These are phyloP conservation scores for Rhododendron williamsianum DNA, from an alignment of 148 eudicot genomes.

Conservation along the genomic window DNA sequence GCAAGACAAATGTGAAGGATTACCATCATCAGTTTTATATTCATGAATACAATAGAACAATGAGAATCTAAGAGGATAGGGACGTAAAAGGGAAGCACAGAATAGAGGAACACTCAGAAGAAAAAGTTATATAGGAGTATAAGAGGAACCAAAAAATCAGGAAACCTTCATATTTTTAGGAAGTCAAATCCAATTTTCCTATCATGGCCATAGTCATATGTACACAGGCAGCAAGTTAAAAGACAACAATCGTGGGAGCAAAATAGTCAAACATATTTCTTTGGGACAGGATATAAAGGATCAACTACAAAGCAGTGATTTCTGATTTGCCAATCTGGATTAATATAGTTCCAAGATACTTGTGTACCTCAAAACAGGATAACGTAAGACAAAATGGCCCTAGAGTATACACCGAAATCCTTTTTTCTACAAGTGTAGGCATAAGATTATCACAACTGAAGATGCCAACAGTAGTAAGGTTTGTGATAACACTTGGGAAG, in stretches of 20 bases:
- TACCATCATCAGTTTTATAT: constrained; percentile 9
- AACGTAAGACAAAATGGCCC: not conserved
- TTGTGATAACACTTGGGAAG: not conserved
- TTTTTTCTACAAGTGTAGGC: not conserved
- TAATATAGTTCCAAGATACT: not conserved
- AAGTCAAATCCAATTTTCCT: not conserved
- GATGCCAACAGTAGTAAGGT: not conserved
- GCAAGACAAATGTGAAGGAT: constrained; percentile 22
- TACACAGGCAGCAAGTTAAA: not conserved
- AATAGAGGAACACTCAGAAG: not conserved
- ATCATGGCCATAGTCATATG: not conserved
- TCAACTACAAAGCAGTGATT: not conserved
- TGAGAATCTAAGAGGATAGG: not conserved
- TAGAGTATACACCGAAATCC: not conserved
- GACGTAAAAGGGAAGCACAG: not conserved
- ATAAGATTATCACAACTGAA: not conserved
- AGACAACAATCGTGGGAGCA: not conserved
- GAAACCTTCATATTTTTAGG: not conserved
- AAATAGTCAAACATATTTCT: not conserved
- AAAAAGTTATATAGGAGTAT: not conserved
- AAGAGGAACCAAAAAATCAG: not conserved
- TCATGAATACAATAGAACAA: not conserved
- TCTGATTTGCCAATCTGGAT: not conserved
- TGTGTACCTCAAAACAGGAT: not conserved
- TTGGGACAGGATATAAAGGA: not conserved